Base-by-base conservation (phyloP, 768 basidiomycete genomes). In the Hericium erinaceus region DNA sequence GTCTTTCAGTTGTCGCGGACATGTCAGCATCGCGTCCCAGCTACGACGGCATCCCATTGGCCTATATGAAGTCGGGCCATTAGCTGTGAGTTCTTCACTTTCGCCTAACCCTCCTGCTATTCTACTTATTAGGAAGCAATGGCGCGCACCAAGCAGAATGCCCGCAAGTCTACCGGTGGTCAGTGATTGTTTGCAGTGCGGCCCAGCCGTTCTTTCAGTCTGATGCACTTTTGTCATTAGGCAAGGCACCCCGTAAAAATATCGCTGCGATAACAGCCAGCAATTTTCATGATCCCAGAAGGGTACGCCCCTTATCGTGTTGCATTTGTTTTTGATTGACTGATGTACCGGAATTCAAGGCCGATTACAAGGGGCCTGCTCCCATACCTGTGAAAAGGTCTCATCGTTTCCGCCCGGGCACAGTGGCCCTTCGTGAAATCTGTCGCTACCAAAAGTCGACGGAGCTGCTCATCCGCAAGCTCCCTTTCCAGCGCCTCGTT, bases 341-440 rank as follows among this genome's bases (percentile, higher is more conserved):
- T 26, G 26, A 26, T 26, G 5, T 5, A 26, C 5, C 26, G 5
- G 5, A 26, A 26, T 5, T 5, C 26, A 26, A 26, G 26, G 26
- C 26, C 5, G 26, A 26, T 37, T 37, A n/a, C 40, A 41, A 18
- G 13, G 2, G 9, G 28, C 52, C 26, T 2, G 78, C 84, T 57
- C 83, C 92, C 63, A 92, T 92, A 74, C 93, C 93, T 80, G 92
- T 95, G 61, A 95, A 95, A 87, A 94, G 92, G 80, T 91, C 92
- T 58, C 92, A 94, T 81, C 80, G 91, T 58, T 94, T 91, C 81
- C 77, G 85, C 68, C 85, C 85, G 10, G 85, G 92, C 73, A 95
- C 92, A 52, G 92, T 95, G 70, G 92, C 92, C 58, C 87, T 95
- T 67, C 89, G 92, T 76, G 91, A 93, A 80, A 93, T 93, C 68